Evolutionary conservation across 768 basidiomycete genomes (phyloP), one percentile per base, ranked within the genome.

Genomic region (Suillus americanus): DNA sequence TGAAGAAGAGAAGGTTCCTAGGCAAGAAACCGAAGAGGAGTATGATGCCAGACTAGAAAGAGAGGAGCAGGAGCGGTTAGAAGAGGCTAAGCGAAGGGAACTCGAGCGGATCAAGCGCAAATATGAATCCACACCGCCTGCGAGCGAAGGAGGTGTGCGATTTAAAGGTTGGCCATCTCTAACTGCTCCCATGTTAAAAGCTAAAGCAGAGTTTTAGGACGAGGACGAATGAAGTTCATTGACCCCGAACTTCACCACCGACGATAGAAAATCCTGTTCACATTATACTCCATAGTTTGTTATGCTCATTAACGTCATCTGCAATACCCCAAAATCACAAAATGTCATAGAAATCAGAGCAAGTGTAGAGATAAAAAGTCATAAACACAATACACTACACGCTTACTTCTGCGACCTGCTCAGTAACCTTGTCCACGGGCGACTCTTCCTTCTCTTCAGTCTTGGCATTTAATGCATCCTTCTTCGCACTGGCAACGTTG

Each of bases 21-120:
- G 62, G 43, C 74, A 77, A 66, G 89, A 91, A 72, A 90, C 88
- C 0, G 86, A 89, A 67, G 90, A 90, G 72, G 88, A 89, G 71
- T 90, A 92, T 66, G 89, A 89, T 69, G 83, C 83, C 1, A 78
- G 87, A 40, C 74, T 91, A 57, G 89, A 90, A 71, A 78, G 85
- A 46, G 87, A 90, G 71, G 90, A 91, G 74, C 80, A 80, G 14
- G 86, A 88, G 68, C 79, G 89, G 51, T 62, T 85, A 0, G 85
- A 81, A 66, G 79, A 76, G 9, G 80, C 77, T 43, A 80, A 80
- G 65, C 80, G 75, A 67, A 75, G 69, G 53, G 83, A 88, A 65
- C 71, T 91, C 35, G 82, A 85, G 67, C 75, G 79, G 41, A 71
- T 87, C 53, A 84, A 80, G 65, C 75, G 75, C 62, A 73, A 71